phyloP scores from a whole-genome alignment of 495 filamentous ascomycete genomes.

The Penicillium coffeae region DNA sequence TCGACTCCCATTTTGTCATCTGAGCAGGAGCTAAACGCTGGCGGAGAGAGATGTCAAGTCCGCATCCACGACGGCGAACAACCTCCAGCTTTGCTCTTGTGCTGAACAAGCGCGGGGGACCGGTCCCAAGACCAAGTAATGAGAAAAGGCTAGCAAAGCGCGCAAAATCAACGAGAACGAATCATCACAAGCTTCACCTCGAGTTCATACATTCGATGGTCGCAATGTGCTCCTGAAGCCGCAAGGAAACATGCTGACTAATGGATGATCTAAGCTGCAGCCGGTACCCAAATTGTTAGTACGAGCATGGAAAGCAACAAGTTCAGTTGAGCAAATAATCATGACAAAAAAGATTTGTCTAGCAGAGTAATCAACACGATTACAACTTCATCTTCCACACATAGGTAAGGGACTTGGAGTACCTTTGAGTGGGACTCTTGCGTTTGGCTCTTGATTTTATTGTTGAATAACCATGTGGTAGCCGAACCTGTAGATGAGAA shows the following conservation, averaged over 20 bases:
- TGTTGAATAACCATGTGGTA: no score
- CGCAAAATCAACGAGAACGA: not conserved
- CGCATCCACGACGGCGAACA: constrained; percentile 28
- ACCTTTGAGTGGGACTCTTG: no score
- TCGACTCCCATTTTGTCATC: constrained; percentile 74
- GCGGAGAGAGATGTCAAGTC: constrained; percentile 31
- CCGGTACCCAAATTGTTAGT: no score
- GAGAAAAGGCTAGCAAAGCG: not conserved
- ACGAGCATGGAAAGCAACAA: no score
- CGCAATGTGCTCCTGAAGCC: constrained; percentile 16
- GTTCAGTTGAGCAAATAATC: no score
- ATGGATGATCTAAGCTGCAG: constrained; percentile 14
- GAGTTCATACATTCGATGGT: not conserved
- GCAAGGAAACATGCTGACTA: constrained; percentile 18
- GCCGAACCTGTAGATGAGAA: no score
- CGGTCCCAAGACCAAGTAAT: not conserved
- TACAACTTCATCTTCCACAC: no score
- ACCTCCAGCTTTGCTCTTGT: not conserved
- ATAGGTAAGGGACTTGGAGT: no score
- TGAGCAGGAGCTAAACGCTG: constrained; percentile 24
- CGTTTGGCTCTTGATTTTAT: no score
- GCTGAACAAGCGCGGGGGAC: not conserved
- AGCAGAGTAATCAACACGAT: no score
- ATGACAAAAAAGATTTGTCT: no score
- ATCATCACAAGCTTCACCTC: not conserved